Percentiles rank a stretch among this genome's conserved stretches.
phyloP scores from a whole-genome alignment of 139 green algal species.

The Volvox africanus region DNA sequence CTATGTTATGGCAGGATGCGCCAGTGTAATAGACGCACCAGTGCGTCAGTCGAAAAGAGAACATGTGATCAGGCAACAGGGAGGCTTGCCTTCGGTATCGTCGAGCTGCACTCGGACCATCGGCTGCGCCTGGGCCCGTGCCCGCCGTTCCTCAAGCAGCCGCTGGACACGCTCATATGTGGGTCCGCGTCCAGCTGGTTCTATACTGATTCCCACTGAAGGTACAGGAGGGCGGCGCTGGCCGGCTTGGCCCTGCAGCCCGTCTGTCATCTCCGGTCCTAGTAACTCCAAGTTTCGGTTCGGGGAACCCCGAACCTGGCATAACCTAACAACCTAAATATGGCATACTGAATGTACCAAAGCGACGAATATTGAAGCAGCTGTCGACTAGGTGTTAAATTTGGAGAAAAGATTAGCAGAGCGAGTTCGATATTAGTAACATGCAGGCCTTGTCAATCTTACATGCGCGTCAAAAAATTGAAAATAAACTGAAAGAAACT shows the following conservation, averaged over 20 bases:
- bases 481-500: neutral
- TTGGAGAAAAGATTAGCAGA: neutral
- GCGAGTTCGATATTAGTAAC: no score
- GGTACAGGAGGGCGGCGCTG: neutral
- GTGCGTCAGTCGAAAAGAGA: neutral
- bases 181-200: neutral
- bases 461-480: neutral
- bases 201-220: neutral
- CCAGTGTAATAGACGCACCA: neutral
- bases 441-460: no score
- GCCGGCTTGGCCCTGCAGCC: neutral
- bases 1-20: no score
- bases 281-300: neutral
- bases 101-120: neutral
- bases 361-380: neutral
- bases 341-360: neutral
- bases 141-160: slow-evolving; percentile 35
- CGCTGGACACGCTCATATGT: slow-evolving; percentile 37
- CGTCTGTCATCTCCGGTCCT: neutral
- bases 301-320: neutral
- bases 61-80: neutral
- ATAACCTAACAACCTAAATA: neutral
- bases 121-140: neutral
- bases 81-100: neutral
- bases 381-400: neutral